phyloP scores from a whole-genome alignment of 2,329 filamentous ascomycete genomes.

The Fonsecaea pugnacius region DNA sequence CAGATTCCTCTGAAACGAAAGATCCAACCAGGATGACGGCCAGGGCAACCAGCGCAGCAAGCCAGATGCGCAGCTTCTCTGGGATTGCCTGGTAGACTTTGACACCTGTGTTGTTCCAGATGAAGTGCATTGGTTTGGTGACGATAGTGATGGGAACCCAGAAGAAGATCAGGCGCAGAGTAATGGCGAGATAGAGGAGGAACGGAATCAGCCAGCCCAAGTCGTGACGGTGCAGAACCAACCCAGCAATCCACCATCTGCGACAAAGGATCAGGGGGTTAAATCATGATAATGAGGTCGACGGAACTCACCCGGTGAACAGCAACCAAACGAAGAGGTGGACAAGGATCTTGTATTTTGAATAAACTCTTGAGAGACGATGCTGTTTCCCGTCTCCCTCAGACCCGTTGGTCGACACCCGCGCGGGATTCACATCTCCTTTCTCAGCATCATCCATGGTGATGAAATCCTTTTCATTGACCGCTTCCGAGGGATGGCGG shows the following conservation, averaged over 20 bases:
- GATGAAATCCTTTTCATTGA: conserved; percentile 38
- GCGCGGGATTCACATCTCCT: conserved; percentile 42
- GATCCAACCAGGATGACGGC: conserved; percentile 76
- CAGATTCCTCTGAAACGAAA: conserved; percentile 71
- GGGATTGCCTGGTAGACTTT: conserved; percentile 67
- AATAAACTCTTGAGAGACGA: conserved; percentile 48
- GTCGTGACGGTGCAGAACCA: conserved; percentile 75
- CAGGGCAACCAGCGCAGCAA: conserved; percentile 67
- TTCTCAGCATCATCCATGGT: conserved; percentile 48
- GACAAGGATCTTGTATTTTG: conserved; percentile 52
- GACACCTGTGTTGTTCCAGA: conserved; percentile 70
- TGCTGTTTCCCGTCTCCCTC: conserved; percentile 43
- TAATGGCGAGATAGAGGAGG: conserved; percentile 75
- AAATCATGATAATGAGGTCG: background rate
- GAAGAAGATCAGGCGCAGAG: conserved; percentile 73
- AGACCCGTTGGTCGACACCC: conserved; percentile 40
- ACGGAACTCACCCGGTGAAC: conserved; percentile 33
- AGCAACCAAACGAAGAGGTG: conserved; percentile 47
- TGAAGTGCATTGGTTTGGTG: conserved; percentile 66
- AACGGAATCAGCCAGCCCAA: conserved; percentile 84
- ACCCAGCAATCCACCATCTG: conserved; percentile 74
- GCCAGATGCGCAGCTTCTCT: conserved; percentile 64
- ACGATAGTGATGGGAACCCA: conserved; percentile 71
- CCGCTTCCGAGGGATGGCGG: conserved; percentile 20
- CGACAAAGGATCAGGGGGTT: background rate